Evolutionary conservation across 2,329 filamentous ascomycete genomes (phyloP).

Genomic region (Sphaerostilbella broomeana): DNA sequence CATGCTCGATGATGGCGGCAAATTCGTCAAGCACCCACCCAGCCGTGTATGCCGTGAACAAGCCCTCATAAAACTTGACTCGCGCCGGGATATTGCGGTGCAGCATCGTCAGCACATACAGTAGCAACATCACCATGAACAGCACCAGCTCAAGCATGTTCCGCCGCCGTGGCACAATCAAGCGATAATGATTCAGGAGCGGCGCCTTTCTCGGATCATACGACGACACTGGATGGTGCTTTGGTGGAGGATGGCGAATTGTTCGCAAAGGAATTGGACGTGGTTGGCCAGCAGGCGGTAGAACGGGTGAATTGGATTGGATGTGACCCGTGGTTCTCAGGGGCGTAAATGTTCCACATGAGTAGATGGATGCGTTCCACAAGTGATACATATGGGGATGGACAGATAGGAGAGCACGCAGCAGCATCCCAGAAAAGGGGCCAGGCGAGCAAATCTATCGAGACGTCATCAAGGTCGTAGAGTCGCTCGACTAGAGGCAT

Average conservation of each 20-base stretch:
- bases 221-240: constrained; percentile 60
- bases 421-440: too few species aligned
- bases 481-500: constrained; percentile 62
- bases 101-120: constrained; percentile 61
- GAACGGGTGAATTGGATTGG: constrained; percentile 23
- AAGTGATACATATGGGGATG: too few species aligned
- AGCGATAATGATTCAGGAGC: constrained; percentile 63
- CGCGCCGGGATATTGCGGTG: constrained; percentile 42
- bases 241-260: constrained; percentile 59
- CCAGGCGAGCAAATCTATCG: constrained; percentile 38
- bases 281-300: constrained; percentile 68
- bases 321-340: too few species aligned
- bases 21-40: constrained; percentile 64
- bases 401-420: too few species aligned
- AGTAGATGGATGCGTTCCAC: neutral
- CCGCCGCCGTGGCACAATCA: constrained; percentile 62
- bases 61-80: constrained; percentile 44
- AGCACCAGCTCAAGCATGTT: constrained; percentile 60
- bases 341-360: neutral
- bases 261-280: constrained; percentile 62
- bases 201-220: constrained; percentile 62
- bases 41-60: constrained; percentile 57
- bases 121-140: constrained; percentile 54
- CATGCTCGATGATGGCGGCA: constrained; percentile 59
- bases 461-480: constrained; percentile 59